A percentile compares a stretch with the other conserved stretches of the same genome.
These are phyloP conservation scores for Pythium dissotocum DNA, from an alignment of 352 stramenopile species.

Conservation along the genomic window DNA sequence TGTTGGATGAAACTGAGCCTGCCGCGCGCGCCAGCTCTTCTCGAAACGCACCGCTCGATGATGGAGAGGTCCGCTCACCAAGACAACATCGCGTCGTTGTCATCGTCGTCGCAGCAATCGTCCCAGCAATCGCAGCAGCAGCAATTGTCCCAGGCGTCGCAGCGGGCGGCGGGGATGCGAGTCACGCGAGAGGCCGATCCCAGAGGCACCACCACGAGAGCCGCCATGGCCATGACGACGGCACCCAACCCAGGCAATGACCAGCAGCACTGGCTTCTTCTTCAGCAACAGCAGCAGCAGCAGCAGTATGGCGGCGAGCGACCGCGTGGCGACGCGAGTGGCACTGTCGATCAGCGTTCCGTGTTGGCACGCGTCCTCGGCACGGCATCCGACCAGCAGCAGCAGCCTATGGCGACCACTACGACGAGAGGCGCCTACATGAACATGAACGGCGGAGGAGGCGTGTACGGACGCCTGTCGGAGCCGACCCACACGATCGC, in stretches of 20 bases:
- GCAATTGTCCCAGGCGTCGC: too few species aligned
- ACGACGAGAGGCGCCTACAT: neutral
- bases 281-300: neutral
- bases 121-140: too few species aligned
- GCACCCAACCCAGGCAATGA: neutral
- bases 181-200: too few species aligned
- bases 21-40: neutral
- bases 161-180: neutral
- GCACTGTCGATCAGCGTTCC: neutral
- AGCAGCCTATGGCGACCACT: neutral
- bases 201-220: neutral
- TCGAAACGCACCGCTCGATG: neutral
- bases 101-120: neutral
- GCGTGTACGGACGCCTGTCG: slow-evolving; percentile 18
- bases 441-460: neutral
- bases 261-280: slow-evolving; percentile 4
- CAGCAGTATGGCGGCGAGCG: neutral
- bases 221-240: neutral
- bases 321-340: neutral
- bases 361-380: neutral
- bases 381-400: neutral
- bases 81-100: neutral
- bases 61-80: neutral
- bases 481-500: slow-evolving; percentile 18
- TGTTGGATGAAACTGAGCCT: slow-evolving; percentile 1